Percentiles rank a stretch among this genome's conserved stretches.
Conservation (phyloP, 2,329 filamentous ascomycete genomes). For the Aspergillus sp. region DNA sequence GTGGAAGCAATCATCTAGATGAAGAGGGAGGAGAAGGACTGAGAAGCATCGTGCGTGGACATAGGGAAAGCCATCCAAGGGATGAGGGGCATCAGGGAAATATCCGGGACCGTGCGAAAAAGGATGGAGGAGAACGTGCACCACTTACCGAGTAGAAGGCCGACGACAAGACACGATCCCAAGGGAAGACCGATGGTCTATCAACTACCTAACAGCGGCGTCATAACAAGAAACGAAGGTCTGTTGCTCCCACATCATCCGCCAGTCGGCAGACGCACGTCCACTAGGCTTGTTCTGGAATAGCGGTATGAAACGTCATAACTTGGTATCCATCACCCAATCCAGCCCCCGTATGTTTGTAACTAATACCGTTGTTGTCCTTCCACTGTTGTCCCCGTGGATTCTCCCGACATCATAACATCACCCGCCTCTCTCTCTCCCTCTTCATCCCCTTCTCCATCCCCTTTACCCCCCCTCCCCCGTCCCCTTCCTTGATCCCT, state of each 20-base stretch:
- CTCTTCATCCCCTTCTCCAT: background rate
- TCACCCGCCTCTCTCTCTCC: constrained; percentile 2
- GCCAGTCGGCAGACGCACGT: background rate
- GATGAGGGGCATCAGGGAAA: background rate
- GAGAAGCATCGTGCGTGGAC: constrained; percentile 35
- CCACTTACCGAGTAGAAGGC: background rate
- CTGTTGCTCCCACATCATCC: background rate
- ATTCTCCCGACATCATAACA: constrained; percentile 8
- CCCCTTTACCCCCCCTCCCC: constrained; percentile 6
- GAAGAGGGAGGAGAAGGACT: constrained; percentile 12
- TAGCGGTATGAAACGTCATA: background rate
- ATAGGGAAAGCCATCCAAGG: constrained; percentile 21
- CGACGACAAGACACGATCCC: background rate
- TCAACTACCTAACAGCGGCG: too few species aligned
- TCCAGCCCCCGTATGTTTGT: background rate
- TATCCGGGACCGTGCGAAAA: background rate
- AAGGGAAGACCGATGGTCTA: background rate
- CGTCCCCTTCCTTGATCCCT: constrained; percentile 13
- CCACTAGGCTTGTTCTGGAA: background rate
- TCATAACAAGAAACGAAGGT: too few species aligned
- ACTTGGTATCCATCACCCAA: background rate
- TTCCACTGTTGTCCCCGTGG: constrained; percentile 10
- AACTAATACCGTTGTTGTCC: background rate
- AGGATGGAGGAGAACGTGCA: background rate
- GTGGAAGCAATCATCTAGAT: constrained; percentile 36